phyloP scores from a whole-genome alignment of 495 filamentous ascomycete genomes.

The Hypoxylon rickii region DNA sequence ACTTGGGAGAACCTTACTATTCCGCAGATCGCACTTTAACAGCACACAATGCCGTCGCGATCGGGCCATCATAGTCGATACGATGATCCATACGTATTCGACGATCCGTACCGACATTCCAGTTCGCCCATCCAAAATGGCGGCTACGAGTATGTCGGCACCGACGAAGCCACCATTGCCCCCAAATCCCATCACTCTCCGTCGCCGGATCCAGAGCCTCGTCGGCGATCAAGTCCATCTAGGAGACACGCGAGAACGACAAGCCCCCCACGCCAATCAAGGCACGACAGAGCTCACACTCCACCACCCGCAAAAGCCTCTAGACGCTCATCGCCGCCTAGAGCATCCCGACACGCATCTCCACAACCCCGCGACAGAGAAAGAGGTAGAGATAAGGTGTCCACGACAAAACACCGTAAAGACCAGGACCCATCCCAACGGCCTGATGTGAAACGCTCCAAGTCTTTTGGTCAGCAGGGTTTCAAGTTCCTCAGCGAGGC shows the following conservation, averaged over 20 bases:
- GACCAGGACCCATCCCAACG: conserved; percentile 20
- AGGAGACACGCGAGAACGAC: conserved; percentile 29
- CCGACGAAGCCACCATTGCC: conserved; percentile 25
- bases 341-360: conserved; percentile 24
- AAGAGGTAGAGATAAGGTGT: conserved; percentile 1
- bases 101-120: conserved; percentile 38
- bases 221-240: conserved; percentile 15
- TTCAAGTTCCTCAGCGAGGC: conserved; percentile 37
- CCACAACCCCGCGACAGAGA: conserved; percentile 7
- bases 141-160: conserved; percentile 37
- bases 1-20: not conserved
- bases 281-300: conserved; percentile 14
- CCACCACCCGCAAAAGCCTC: conserved; percentile 14
- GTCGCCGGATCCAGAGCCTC: conserved; percentile 14
- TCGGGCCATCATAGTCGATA: conserved; percentile 29
- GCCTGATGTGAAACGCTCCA: conserved; percentile 24
- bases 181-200: conserved; percentile 9
- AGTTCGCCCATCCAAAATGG: conserved; percentile 28
- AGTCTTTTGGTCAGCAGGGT: conserved; percentile 33
- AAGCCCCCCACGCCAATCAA: conserved; percentile 33
- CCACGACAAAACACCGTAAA: conserved; percentile 13
- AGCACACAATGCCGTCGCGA: conserved; percentile 33
- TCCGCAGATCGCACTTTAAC: not conserved
- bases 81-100: conserved; percentile 37
- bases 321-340: conserved; percentile 9